Conservation (phyloP, 331 rosid genomes). For the Ulmus americana region DNA sequence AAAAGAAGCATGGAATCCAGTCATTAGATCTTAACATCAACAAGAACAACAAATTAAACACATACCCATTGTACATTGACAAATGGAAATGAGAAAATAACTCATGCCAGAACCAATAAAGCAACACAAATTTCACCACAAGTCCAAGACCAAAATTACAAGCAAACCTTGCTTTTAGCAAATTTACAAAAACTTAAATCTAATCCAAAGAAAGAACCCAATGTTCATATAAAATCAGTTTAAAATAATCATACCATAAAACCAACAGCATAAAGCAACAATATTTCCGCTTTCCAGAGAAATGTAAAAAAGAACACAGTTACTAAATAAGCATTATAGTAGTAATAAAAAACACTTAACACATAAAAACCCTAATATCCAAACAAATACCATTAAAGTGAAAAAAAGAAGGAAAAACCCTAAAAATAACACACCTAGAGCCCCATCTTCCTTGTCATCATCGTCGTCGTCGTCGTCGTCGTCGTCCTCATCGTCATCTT, state of each 20-base stretch:
- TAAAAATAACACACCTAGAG: conserved; percentile 29
- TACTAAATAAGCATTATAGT: not conserved
- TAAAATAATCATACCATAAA: not conserved
- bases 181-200: not conserved
- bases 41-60: not conserved
- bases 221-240: not conserved
- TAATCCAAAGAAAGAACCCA: not conserved
- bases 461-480: conserved; percentile 54
- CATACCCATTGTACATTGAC: not conserved
- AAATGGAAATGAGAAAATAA: no score
- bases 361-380: not conserved
- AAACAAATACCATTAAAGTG: not conserved
- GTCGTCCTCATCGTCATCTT: conserved; percentile 40
- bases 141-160: not conserved
- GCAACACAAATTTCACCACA: not conserved
- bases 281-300: not conserved
- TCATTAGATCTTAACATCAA: not conserved
- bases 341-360: not conserved
- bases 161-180: not conserved
- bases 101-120: not conserved
- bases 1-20: no score
- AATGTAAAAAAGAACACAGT: not conserved
- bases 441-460: conserved; percentile 55
- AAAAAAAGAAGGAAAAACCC: not conserved
- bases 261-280: not conserved